A percentile compares a stretch with the other conserved stretches of the same genome.
Conservation (phyloP, 148 eudicot genomes). For the Linanthus parryae region DNA sequence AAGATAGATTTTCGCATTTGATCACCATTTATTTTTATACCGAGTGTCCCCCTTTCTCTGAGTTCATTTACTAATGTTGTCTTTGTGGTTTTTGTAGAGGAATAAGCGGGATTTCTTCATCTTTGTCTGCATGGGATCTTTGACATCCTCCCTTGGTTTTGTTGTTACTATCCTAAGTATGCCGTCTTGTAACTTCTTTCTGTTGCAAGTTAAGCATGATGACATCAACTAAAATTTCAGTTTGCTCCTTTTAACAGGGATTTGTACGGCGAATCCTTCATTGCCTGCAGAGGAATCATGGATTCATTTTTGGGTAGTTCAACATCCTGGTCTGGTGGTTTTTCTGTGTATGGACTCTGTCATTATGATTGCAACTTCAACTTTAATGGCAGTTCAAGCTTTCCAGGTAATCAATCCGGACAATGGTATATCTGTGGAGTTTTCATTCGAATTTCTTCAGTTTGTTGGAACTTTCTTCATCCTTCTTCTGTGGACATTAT, state of each 20-base stretch:
- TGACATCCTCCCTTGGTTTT: constrained; percentile 48
- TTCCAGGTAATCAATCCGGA: constrained; percentile 44
- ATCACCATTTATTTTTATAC: no score
- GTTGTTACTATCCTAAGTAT: constrained; percentile 61
- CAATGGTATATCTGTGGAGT: not conserved
- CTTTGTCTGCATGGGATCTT: constrained; percentile 59
- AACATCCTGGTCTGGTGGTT: constrained; percentile 57
- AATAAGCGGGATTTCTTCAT: constrained; percentile 88
- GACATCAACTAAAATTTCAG: constrained; percentile 3
- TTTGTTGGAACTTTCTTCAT: no score
- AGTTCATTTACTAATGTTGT: constrained; percentile 1
- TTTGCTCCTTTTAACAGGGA: constrained; percentile 42
- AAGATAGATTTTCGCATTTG: no score
- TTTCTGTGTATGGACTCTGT: constrained; percentile 55
- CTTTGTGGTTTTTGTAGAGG: constrained; percentile 49
- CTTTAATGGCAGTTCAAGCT: constrained; percentile 48
- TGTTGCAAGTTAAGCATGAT: constrained; percentile 2
- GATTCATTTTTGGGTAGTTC: constrained; percentile 39
- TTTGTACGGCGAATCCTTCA: constrained; percentile 49
- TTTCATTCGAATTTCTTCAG: no score
- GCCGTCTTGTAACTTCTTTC: constrained; percentile 18
- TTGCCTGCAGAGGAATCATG: constrained; percentile 47
- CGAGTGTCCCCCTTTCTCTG: no score
- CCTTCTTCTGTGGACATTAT: no score
- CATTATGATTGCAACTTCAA: constrained; percentile 52